Percentiles rank a stretch among this genome's conserved stretches.
Evolutionary conservation across 2,329 filamentous ascomycete species (phyloP).

Genomic region (Fusarium solani-melongenae): DNA sequence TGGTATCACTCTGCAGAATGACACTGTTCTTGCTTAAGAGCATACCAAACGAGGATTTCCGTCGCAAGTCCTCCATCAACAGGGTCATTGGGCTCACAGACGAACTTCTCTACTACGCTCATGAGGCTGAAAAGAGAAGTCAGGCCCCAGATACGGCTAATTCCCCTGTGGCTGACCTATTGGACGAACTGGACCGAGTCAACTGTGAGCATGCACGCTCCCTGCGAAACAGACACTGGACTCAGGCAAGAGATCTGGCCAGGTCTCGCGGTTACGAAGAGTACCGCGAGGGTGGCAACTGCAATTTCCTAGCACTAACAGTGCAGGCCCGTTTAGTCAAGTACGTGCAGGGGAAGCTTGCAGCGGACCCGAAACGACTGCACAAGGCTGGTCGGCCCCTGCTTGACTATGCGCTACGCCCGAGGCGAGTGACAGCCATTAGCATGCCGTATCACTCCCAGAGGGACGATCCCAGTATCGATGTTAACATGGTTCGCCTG

Average conservation of each 20-base stretch:
- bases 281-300: neutral
- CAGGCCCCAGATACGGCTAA: neutral
- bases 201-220: neutral
- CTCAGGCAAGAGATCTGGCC: neutral
- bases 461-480: neutral
- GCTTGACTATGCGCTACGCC: slow-evolving; percentile 8
- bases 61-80: neutral
- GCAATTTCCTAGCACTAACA: neutral
- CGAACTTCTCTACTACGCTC: slow-evolving; percentile 6
- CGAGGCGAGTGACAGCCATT: slow-evolving; percentile 4
- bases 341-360: neutral
- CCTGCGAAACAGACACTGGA: neutral
- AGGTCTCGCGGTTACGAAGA: neutral
- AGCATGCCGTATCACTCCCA: slow-evolving; percentile 2
- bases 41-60: neutral
- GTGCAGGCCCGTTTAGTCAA: neutral
- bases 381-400: neutral
- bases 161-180: neutral
- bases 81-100: slow-evolving; percentile 3
- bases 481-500: neutral
- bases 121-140: neutral
- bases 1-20: neutral
- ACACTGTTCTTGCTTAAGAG: neutral
- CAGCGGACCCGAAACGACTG: neutral
- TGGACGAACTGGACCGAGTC: neutral